phyloP scores from a whole-genome alignment of 2,329 filamentous ascomycete species.

The Epichloe scottii region DNA sequence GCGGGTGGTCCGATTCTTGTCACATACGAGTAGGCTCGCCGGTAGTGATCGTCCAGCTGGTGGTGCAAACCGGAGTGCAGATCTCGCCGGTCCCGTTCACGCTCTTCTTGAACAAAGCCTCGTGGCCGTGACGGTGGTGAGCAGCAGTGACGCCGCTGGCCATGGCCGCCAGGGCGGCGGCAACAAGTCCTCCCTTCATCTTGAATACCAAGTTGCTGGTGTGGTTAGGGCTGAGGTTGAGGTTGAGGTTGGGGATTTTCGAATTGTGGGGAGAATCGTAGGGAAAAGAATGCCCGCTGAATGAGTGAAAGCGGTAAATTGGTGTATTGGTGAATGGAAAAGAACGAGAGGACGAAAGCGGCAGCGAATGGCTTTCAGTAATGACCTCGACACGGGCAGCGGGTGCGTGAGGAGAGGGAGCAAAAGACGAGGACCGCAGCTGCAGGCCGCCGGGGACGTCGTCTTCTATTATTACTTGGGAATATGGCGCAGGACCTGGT shows the following conservation, averaged over 20 bases:
- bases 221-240: neutral
- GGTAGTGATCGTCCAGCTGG: constrained; percentile 59
- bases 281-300: constrained; percentile 65
- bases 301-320: constrained; percentile 56
- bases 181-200: constrained; percentile 64
- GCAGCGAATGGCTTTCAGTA: constrained; percentile 31
- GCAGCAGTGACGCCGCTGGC: constrained; percentile 42
- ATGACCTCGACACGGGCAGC: constrained; percentile 35
- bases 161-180: constrained; percentile 50
- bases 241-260: neutral
- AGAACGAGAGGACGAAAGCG: constrained; percentile 40
- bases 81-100: constrained; percentile 26
- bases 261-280: constrained; percentile 9
- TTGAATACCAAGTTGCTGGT: constrained; percentile 25
- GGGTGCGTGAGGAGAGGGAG: constrained; percentile 27
- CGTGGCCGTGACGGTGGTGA: constrained; percentile 51
- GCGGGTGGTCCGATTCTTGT: neutral
- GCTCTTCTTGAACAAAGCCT: constrained; percentile 46
- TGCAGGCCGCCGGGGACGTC: neutral
- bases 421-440: constrained; percentile 19
- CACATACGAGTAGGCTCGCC: constrained; percentile 53
- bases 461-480: constrained; percentile 23
- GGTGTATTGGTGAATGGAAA: constrained; percentile 36
- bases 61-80: constrained; percentile 55
- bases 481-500: neutral